Evolutionary conservation across 2,329 filamentous ascomycete species (phyloP).

Genomic region (Mollisiaceae sp.): DNA sequence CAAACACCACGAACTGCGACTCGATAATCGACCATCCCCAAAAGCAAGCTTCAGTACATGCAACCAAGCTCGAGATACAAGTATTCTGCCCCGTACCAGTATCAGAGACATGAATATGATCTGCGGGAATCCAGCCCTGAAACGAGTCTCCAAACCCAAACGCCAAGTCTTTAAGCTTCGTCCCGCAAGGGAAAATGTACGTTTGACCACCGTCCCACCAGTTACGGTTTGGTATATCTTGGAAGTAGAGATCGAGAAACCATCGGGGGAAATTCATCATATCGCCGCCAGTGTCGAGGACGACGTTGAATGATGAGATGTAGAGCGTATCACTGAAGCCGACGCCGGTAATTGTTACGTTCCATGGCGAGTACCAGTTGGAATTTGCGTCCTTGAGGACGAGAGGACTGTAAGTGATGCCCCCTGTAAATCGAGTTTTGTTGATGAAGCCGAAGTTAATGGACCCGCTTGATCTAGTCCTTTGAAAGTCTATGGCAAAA

Average conservation of each 20-base stretch:
- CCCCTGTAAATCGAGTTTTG: not conserved
- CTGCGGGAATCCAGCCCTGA: not conserved
- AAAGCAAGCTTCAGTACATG: not conserved
- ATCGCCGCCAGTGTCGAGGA: not conserved
- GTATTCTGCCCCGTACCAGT: not conserved
- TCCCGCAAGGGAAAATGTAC: not conserved
- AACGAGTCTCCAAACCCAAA: not conserved
- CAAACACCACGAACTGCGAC: not conserved
- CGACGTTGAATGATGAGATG: not conserved
- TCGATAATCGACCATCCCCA: not conserved
- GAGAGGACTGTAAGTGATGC: not conserved
- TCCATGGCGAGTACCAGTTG: not conserved
- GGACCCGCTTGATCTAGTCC: not conserved
- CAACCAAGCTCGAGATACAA: not conserved
- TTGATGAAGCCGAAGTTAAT: not conserved
- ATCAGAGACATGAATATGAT: not conserved
- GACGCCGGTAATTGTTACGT: not conserved
- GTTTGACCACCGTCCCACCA: not conserved
- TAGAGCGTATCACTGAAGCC: not conserved
- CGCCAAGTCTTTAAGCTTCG: not conserved
- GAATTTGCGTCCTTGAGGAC: not conserved
- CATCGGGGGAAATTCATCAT: not conserved
- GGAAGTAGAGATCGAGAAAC: not conserved
- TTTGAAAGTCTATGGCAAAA: not conserved
- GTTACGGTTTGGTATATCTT: not conserved